A percentile compares a stretch with the other conserved stretches of the same genome.
Conservation (phyloP, 495 filamentous ascomycete species). For the Aspergillus campestris region DNA sequence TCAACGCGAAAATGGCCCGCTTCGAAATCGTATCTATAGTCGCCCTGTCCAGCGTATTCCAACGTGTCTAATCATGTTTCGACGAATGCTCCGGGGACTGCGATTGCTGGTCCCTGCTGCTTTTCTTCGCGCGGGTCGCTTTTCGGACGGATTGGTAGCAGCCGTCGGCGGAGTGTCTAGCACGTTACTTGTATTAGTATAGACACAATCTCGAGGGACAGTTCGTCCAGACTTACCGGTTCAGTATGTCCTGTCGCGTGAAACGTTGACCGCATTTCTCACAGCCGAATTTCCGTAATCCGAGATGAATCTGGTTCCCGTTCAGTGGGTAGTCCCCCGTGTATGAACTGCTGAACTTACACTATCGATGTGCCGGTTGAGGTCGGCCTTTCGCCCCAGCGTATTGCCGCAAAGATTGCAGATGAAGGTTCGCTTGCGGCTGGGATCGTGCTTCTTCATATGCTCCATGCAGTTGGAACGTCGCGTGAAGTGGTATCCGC, state of each 20-base stretch:
- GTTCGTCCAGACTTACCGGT: conserved; percentile 48
- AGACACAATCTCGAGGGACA: neutral
- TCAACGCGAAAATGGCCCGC: neutral
- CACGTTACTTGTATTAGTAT: conserved; percentile 1
- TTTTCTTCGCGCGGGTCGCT: too few relatives aligned
- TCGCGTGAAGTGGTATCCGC: conserved; percentile 73
- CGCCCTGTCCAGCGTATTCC: too few relatives aligned
- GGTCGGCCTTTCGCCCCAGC: conserved; percentile 66
- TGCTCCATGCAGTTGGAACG: conserved; percentile 90
- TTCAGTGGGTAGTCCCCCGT: conserved; percentile 7
- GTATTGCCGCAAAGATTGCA: conserved; percentile 51
- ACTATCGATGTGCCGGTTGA: conserved; percentile 72
- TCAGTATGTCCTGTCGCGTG: conserved; percentile 74
- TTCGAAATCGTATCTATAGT: neutral
- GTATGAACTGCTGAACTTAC: conserved; percentile 34
- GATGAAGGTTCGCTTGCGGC: conserved; percentile 56
- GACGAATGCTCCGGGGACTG: too few relatives aligned
- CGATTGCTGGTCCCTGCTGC: too few relatives aligned
- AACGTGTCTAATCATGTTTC: too few relatives aligned
- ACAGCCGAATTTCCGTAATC: conserved; percentile 62
- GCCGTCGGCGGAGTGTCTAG: conserved; percentile 13
- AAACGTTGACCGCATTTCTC: conserved; percentile 65
- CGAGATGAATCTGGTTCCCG: conserved; percentile 53
- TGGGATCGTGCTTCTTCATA: conserved; percentile 81
- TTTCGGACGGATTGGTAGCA: conserved; percentile 1